Evolutionary conservation across 2,329 filamentous ascomycete genomes (phyloP).

Genomic region (Coleophoma crateriformis): DNA sequence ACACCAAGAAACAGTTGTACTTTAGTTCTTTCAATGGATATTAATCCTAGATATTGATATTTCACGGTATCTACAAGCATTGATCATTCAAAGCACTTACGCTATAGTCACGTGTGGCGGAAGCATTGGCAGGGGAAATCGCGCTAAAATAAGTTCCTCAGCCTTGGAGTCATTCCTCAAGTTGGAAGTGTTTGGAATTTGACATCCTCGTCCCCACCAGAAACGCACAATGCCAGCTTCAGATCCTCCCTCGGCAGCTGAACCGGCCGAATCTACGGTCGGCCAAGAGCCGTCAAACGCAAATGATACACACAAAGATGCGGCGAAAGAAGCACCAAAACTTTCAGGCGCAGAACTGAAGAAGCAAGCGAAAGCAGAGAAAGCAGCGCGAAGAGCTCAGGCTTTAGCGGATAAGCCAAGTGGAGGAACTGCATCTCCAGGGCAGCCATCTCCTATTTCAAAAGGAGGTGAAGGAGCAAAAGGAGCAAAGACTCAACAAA

Average conservation of each 20-base stretch:
- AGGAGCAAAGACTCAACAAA: slow-evolving; percentile 31
- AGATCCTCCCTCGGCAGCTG: slow-evolving; percentile 8
- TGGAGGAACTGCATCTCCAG: slow-evolving; percentile 26
- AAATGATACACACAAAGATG: neutral
- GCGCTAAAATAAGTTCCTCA: neutral
- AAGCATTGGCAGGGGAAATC: too few relatives aligned
- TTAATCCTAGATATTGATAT: too few relatives aligned
- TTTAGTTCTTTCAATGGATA: too few relatives aligned
- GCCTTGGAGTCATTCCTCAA: too few relatives aligned
- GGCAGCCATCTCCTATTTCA: slow-evolving; percentile 9
- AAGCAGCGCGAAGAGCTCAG: slow-evolving; percentile 74
- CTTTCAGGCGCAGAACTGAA: slow-evolving; percentile 75
- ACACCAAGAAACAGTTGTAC: too few relatives aligned
- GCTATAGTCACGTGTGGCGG: too few relatives aligned
- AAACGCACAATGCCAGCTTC: slow-evolving; percentile 12
- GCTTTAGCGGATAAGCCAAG: slow-evolving; percentile 31
- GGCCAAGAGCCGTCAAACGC: neutral
- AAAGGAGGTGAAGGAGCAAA: slow-evolving; percentile 22
- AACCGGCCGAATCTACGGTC: slow-evolving; percentile 4
- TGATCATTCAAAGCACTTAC: too few relatives aligned
- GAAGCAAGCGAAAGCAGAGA: slow-evolving; percentile 83
- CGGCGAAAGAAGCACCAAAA: slow-evolving; percentile 37
- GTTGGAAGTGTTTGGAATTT: too few relatives aligned
- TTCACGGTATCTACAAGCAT: too few relatives aligned
- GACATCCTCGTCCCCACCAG: neutral